phyloP scores from a whole-genome alignment of 2,329 filamentous ascomycete genomes.

The Magnaporthiopsis incrustans region DNA sequence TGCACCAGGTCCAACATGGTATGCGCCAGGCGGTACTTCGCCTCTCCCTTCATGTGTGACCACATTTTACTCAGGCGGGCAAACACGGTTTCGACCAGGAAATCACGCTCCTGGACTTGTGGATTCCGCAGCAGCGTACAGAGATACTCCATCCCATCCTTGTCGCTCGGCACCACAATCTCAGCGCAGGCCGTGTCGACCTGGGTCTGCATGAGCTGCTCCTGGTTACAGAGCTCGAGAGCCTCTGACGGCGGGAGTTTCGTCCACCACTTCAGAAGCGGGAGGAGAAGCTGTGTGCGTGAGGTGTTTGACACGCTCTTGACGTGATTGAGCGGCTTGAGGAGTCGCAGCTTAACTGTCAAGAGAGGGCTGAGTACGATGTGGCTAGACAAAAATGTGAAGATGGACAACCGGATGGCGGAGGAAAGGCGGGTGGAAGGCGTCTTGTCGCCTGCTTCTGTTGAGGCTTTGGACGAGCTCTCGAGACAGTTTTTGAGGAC shows the following conservation, averaged over 20 bases:
- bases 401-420: slow-evolving; percentile 53
- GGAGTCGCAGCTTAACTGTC: slow-evolving; percentile 59
- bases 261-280: slow-evolving; percentile 64
- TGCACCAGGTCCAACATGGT: slow-evolving; percentile 56
- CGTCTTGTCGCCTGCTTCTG: slow-evolving; percentile 25
- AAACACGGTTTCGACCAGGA: slow-evolving; percentile 60
- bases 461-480: slow-evolving; percentile 29
- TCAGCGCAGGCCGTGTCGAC: slow-evolving; percentile 37
- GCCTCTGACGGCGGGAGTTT: slow-evolving; percentile 43
- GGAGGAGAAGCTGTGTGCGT: slow-evolving; percentile 69
- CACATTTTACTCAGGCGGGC: slow-evolving; percentile 63
- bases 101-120: slow-evolving; percentile 33
- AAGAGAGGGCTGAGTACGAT: slow-evolving; percentile 59
- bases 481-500: slow-evolving; percentile 55
- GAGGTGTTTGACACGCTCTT: slow-evolving; percentile 63
- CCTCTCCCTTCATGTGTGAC: slow-evolving; percentile 59
- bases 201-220: slow-evolving; percentile 19
- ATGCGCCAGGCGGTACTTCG: slow-evolving; percentile 51
- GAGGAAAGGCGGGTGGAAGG: slow-evolving; percentile 42
- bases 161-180: slow-evolving; percentile 46
- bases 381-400: slow-evolving; percentile 69
- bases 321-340: slow-evolving; percentile 64
- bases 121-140: slow-evolving; percentile 37
- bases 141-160: slow-evolving; percentile 42
- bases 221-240: slow-evolving; percentile 36